phyloP scores from a whole-genome alignment of 2,329 filamentous ascomycete species.

The Grosmannia huntii region DNA sequence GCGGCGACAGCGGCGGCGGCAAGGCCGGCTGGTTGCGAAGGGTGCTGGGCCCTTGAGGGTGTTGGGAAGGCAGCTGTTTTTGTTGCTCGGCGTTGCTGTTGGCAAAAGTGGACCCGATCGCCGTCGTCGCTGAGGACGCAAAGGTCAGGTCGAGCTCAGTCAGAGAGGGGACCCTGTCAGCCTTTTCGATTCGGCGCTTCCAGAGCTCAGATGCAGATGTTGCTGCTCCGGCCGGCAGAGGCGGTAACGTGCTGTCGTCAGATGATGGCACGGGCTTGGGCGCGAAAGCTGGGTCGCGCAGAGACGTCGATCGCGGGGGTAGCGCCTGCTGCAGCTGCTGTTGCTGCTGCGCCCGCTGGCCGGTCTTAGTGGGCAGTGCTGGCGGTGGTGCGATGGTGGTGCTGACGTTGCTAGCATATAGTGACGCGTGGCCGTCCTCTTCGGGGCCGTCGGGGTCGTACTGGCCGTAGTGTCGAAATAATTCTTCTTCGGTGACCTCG shows the following conservation, averaged over 20 bases:
- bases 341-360: background rate
- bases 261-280: background rate
- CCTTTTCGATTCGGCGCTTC: constrained; percentile 38
- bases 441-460: background rate
- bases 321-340: background rate
- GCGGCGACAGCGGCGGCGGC: constrained; percentile 9
- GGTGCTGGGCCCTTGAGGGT: background rate
- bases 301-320: constrained; percentile 8
- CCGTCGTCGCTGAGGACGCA: background rate
- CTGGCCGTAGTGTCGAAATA: background rate
- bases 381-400: background rate
- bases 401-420: background rate
- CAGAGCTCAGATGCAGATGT: constrained; percentile 25
- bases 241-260: background rate
- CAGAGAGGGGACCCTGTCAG: constrained; percentile 32
- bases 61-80: background rate
- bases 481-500: background rate
- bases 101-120: background rate
- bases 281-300: background rate
- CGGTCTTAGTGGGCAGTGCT: background rate
- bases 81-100: background rate
- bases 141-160: constrained; percentile 34
- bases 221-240: background rate
- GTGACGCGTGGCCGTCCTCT: background rate
- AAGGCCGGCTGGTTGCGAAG: background rate